Base-by-base conservation (phyloP, 1,284 basidiomycete genomes). In the Takashimella koratensis region DNA sequence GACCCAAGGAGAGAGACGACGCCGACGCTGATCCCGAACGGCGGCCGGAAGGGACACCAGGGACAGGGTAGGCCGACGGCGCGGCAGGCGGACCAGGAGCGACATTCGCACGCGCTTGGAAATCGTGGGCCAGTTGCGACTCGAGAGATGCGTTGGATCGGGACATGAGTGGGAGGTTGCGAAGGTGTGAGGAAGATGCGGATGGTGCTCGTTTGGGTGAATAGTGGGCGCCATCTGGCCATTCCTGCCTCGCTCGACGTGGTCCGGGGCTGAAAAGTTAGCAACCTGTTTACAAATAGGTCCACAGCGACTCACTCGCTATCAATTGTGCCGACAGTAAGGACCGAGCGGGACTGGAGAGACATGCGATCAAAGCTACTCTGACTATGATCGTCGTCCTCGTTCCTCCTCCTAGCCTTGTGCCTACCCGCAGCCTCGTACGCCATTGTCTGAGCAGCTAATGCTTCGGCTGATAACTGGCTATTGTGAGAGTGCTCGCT, bases 331-430 rank as follows among this genome's bases (percentile, higher is more conserved):
- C 65, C 71, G 12, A 75, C 61, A 0, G 70, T 73, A 43, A 75
- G 51, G 8, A 65, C 59, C 58, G 70, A 71, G 21, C 72, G 55
- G 50, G 67, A 73, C 52, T 60, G 56, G 49, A 86, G 78, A 62
- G 86, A 88, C 61, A 85, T 84, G 25, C 89, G 79, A 63, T 90
- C 89, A 40, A 88, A 88, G 27, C 88, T 90, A 52, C 88, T 89
- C 82, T 88, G 87, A 42, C 89, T 91, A 73, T 90, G 88, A 72
- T 91, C 89, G 71, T 92, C 90, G 71, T 92, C 90, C 61, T 83
- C 86, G 65, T 90, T 87, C 68, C 86, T 81, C 68, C 87, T 83
- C 62, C 90, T 83, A 56, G 85, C 87, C 78, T 92, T 93, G 51
- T 83, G 76, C 47, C 89, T 82, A 67, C 61, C 53, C 50, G 47